Conservation (phyloP, 73 alveolate species). For the Chromera velia region DNA sequence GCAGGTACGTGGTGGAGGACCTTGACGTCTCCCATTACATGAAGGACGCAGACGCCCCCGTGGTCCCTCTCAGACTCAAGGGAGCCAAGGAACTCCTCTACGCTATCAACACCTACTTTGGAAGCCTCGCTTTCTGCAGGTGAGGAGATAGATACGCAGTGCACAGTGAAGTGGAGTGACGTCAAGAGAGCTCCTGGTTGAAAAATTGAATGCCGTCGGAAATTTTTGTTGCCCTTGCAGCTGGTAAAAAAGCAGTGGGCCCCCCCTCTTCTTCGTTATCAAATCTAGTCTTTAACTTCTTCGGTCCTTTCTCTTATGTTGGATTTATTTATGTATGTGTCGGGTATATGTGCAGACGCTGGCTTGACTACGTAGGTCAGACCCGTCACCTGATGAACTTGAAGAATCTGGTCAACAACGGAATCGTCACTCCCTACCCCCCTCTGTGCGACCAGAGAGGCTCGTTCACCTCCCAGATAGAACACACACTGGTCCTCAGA, state of each 20-base stretch:
- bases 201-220: too few relatives aligned
- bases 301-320: too few relatives aligned
- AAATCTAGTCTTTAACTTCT: too few relatives aligned
- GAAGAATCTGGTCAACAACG: constrained; percentile 71
- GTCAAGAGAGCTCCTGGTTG: too few relatives aligned
- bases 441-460: constrained; percentile 69
- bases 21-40: constrained; percentile 88
- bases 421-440: constrained; percentile 80
- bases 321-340: not conserved
- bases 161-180: too few relatives aligned
- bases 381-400: constrained; percentile 69
- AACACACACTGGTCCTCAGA: constrained; percentile 81
- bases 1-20: constrained; percentile 65
- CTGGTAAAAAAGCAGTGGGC: too few relatives aligned
- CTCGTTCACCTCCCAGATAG: constrained; percentile 80
- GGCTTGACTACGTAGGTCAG: constrained; percentile 82
- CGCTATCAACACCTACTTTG: constrained; percentile 69
- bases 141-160: not conserved
- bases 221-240: too few relatives aligned
- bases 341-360: constrained; percentile 65
- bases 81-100: constrained; percentile 72
- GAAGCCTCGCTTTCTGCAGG: constrained; percentile 66
- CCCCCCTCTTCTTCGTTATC: too few relatives aligned
- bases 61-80: constrained; percentile 68
- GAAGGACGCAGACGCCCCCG: constrained; percentile 70